Evolutionary conservation across 805 yeast species (phyloP), one percentile per base, ranked within the genome.

Genomic region (Suhomyces vadensis): DNA sequence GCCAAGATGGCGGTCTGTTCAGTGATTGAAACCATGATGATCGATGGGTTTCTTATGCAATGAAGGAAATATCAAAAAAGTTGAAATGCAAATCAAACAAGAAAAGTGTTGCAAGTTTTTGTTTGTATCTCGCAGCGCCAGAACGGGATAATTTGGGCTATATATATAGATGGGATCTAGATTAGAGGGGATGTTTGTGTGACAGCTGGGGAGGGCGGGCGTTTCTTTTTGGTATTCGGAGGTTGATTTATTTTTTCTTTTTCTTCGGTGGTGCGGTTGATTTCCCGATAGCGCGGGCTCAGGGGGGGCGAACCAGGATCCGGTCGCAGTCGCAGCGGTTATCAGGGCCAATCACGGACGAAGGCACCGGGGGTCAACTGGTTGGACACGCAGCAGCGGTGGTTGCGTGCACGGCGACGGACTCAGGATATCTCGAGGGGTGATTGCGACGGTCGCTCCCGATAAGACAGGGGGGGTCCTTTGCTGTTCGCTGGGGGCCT

Each of bases 1-100:
- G 82, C 78, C 62, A 92, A 77, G 51, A 88, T 85, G 49, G 84
- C 79, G 44, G 96, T 84, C 75, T 89, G 87, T 69, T 79, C 82
- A 48, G 78, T 67, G 48, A 77, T 62, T 27, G 66, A 55, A 54
- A 65, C 70, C 71, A 69, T 60, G 5, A 37, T 36, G 20, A n/a
- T n/a, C n/a, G n/a, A n/a, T n/a, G n/a, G n/a, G n/a, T n/a, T n/a
- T n/a, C n/a, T n/a, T n/a, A n/a, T n/a, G n/a, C n/a, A n/a, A n/a
- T n/a, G n/a, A n/a, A n/a, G n/a, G n/a, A n/a, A n/a, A n/a, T n/a
- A n/a, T n/a, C n/a, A n/a, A n/a, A n/a, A n/a, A n/a, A n/a, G n/a
- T n/a, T n/a, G n/a, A n/a, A n/a, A n/a, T n/a, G n/a, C n/a, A n/a
- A n/a, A 16, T 29, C 20, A 29, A 29, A 14, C 20, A 29, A 29